phyloP scores from a whole-genome alignment of 139 green algal species.

The Coccomyxa sp. region DNA sequence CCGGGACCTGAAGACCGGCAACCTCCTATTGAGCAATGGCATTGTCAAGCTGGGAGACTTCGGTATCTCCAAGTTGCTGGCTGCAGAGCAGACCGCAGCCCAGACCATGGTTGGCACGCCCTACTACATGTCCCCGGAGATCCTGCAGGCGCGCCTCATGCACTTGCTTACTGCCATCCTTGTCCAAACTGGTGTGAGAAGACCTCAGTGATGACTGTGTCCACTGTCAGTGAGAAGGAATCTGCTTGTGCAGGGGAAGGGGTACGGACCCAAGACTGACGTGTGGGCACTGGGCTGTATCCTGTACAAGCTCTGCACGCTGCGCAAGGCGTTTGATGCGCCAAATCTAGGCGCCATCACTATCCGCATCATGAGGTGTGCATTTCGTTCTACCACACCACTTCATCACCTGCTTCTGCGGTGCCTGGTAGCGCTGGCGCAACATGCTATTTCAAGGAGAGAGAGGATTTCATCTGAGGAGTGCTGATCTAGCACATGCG shows the following conservation, averaged over 20 bases:
- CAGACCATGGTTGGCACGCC: constrained; percentile 52
- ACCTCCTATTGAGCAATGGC: constrained; percentile 25
- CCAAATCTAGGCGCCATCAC: constrained; percentile 19
- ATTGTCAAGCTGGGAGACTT: constrained; percentile 72
- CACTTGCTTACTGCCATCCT: no score
- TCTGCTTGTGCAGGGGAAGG: constrained; percentile 25
- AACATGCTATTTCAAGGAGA: no score
- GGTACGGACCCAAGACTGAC: constrained; percentile 71
- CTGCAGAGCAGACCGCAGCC: constrained; percentile 12
- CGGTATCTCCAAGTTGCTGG: constrained; percentile 49
- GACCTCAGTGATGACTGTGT: not conserved
- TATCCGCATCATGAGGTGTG: constrained; percentile 25
- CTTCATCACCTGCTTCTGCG: no score
- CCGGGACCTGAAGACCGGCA: constrained; percentile 48
- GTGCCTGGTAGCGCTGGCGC: no score
- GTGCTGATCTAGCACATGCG: no score
- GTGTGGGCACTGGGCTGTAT: constrained; percentile 83
- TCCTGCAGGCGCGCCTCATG: constrained; percentile 29
- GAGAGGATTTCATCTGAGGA: no score
- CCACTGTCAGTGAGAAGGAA: not conserved
- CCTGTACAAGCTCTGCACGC: constrained; percentile 77
- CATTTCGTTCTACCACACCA: no score
- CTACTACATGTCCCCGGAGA: constrained; percentile 53
- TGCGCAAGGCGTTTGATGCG: constrained; percentile 44
- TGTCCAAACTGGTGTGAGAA: not conserved